Conservation (phyloP, 148 eudicot genomes). For the Drosera capensis region DNA sequence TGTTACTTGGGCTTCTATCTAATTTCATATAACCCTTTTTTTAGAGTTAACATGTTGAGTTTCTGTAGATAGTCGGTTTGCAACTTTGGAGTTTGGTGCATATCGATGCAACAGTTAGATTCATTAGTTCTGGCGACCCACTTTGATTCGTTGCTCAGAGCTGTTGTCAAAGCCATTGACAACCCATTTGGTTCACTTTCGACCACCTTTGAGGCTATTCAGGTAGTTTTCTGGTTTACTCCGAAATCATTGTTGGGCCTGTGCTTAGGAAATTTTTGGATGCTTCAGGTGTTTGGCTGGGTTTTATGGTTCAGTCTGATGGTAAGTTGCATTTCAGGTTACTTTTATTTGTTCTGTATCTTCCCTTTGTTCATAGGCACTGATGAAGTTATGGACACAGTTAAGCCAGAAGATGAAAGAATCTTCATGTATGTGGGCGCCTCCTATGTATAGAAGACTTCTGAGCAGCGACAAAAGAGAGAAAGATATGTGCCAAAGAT, state of each 20-base stretch:
- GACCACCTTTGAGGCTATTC: slow-evolving; percentile 74
- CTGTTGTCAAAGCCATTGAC: slow-evolving; percentile 64
- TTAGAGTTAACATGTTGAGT: slow-evolving; percentile 6
- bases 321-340: too few species aligned
- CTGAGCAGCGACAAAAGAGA: slow-evolving; percentile 59
- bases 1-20: neutral
- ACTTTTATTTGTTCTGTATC: neutral
- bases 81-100: slow-evolving; percentile 84
- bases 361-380: slow-evolving; percentile 32
- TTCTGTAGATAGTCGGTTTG: slow-evolving; percentile 43
- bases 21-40: neutral
- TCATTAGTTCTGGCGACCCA: slow-evolving; percentile 25
- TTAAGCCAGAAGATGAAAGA: slow-evolving; percentile 52
- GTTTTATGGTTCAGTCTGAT: too few species aligned
- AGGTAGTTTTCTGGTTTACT: slow-evolving; percentile 24
- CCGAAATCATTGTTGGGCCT: too few species aligned
- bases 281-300: too few species aligned
- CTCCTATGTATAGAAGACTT: slow-evolving; percentile 76
- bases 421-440: slow-evolving; percentile 55
- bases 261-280: too few species aligned
- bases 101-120: slow-evolving; percentile 71
- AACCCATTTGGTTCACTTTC: slow-evolving; percentile 79
- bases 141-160: slow-evolving; percentile 45
- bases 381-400: slow-evolving; percentile 46
- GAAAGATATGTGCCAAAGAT: slow-evolving; percentile 69